These are phyloP conservation scores for Fusarium sp. DNA, from an alignment of 2,329 filamentous ascomycete species.

Conservation along the genomic window DNA sequence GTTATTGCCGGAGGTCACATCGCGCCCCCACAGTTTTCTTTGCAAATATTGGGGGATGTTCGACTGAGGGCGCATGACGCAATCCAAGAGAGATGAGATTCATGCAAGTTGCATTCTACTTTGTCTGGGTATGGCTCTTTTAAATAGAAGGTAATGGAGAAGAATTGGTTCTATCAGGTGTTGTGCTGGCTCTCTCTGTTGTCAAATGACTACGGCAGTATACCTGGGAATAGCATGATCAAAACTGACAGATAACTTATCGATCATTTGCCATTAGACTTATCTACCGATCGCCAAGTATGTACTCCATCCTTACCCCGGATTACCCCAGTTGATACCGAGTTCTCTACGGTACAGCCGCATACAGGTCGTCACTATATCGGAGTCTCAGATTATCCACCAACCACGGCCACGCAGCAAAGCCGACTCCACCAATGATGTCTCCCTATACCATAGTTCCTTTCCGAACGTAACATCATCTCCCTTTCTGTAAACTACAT, in stretches of 20 bases:
- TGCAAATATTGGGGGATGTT: not conserved
- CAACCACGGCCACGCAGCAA: not conserved
- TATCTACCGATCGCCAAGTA: not conserved
- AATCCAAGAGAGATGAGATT: no score
- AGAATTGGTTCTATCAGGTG: not conserved
- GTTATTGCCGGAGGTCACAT: not conserved
- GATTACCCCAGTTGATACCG: not conserved
- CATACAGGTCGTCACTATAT: constrained; percentile 14
- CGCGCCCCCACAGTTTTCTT: not conserved
- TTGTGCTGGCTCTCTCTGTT: no score
- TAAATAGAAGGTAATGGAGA: not conserved
- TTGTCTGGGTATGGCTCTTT: no score
- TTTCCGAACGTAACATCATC: not conserved
- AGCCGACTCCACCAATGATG: constrained; percentile 23
- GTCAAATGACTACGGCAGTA: no score
- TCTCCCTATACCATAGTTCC: fast-evolving
- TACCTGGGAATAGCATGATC: no score
- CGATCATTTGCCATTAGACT: no score
- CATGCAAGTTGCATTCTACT: not conserved
- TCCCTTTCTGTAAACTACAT: not conserved
- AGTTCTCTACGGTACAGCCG: not conserved
- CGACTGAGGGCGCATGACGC: fast-evolving
- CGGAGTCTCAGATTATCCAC: constrained; percentile 20
- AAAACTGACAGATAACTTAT: no score
- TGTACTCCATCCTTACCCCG: not conserved